Base-by-base conservation (phyloP, 1,284 basidiomycete species). In the Ceratobasidium theobromae region DNA sequence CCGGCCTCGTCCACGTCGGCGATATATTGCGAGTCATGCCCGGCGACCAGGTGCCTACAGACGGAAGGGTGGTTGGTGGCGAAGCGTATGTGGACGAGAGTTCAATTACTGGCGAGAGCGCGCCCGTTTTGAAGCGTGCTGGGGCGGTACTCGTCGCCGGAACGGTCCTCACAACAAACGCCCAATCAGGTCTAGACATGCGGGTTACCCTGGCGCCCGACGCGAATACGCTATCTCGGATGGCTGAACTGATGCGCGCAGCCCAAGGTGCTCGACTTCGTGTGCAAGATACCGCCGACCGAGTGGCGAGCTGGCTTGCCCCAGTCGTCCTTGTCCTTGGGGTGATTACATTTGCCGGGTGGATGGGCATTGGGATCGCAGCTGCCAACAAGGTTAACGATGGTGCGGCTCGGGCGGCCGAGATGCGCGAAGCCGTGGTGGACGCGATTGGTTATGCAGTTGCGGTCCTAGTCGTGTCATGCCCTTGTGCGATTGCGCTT, bases 81-180 rank as follows among this genome's bases (percentile, higher is more conserved):
- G 67, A 72, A 4, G 78, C 76, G 53, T 74, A 76, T 41, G 75
- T 80, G 4, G 79, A 82, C 71, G 80, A 82, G 71, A 78, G 79
- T 3, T 78, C 77, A 68, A 74, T 81, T 69, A 81, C 79, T 0
- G 81, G 80, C 40, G 81, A 82, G 73, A 75, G 77, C n/a, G 69
- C 74, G 38, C 77, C 79, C 11, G 75, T 80, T 1, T 69, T 73
- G 54, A 81, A 81, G 72, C 55, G 53, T 4, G 41, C 69, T 0
- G 79, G 79, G 12, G 73, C 71, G 54, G 66, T 68, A 2, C 75
- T 81, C 35, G 75, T 77, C 46, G 79, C 80, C 0, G 81, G 81
- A 21, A 80, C 79, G 0, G 67, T 75, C 21, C 78, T 80, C 69
- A 70, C 77, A 30, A 66, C 75, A 12, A 14, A 11, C 43, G 76